These are phyloP conservation scores for Vitis hybrid DNA, from an alignment of 177 flowering plant genomes.

Conservation along the genomic window DNA sequence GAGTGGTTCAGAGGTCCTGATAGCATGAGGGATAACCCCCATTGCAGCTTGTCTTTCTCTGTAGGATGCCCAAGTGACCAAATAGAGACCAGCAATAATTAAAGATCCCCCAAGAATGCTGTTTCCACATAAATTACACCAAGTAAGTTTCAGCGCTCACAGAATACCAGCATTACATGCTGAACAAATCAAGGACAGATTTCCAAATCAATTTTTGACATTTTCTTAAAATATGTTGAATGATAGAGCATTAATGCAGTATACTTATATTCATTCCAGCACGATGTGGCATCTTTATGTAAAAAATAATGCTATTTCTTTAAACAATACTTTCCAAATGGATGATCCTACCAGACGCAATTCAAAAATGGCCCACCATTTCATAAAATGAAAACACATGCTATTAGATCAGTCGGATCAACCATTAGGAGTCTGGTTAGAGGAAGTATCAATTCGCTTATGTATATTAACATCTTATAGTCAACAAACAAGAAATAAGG, in stretches of 20 bases:
- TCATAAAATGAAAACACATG: not conserved
- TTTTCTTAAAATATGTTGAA: not conserved
- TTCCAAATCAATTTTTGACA: not conserved
- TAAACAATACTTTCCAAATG: too few species aligned
- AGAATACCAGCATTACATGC: not conserved
- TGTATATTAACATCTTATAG: not conserved
- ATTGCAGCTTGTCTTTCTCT: slow-evolving; percentile 49
- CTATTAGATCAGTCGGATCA: not conserved
- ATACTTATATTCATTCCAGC: too few species aligned
- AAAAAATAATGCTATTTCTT: too few species aligned
- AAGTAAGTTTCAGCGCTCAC: slow-evolving; percentile 6
- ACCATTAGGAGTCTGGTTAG: not conserved
- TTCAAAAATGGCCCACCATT: too few species aligned
- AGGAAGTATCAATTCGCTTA: not conserved
- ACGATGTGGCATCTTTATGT: too few species aligned
- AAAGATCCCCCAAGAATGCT: slow-evolving; percentile 80
- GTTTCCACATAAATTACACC: slow-evolving; percentile 21
- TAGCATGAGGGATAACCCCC: slow-evolving; percentile 24
- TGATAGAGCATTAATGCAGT: too few species aligned
- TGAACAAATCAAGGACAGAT: not conserved
- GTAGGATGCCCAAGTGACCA: slow-evolving; percentile 96
- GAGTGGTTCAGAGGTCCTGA: slow-evolving; percentile 50
- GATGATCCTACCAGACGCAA: too few species aligned
- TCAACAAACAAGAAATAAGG: not conserved
- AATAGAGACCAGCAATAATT: slow-evolving; percentile 81